Conservation (phyloP, 2,329 filamentous ascomycete genomes). For the Arthrobotrys megalospora region DNA sequence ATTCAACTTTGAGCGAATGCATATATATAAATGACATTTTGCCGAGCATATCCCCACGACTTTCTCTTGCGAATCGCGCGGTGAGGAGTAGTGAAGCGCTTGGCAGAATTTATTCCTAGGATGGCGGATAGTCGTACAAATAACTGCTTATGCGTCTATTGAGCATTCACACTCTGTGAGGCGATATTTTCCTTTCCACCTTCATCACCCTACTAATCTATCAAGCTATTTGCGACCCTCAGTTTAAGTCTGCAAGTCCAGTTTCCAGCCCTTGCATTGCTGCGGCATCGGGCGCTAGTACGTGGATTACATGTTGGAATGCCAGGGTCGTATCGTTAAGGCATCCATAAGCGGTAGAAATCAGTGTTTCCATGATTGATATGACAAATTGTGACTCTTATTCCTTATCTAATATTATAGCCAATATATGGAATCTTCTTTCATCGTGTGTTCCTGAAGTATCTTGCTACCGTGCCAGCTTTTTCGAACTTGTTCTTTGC, state of each 20-base stretch:
- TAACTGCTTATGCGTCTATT: neutral
- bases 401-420: neutral
- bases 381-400: slow-evolving; percentile 30
- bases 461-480: neutral
- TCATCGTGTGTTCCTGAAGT: neutral
- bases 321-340: slow-evolving; percentile 16
- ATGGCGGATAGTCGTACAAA: neutral
- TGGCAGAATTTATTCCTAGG: neutral
- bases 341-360: slow-evolving; percentile 13
- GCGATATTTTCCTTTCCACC: neutral
- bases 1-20: neutral
- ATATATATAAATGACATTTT: slow-evolving; percentile 13
- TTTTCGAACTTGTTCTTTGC: neutral
- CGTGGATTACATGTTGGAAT: slow-evolving; percentile 14
- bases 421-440: neutral
- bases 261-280: slow-evolving; percentile 7
- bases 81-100: neutral
- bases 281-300: slow-evolving; percentile 51
- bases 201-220: neutral
- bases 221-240: neutral
- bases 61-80: neutral
- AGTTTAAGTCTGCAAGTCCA: slow-evolving; percentile 5
- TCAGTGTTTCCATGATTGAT: neutral
- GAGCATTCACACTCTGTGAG: neutral
- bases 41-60: neutral